Evolutionary conservation across 257 asterid genomes (phyloP), one percentile per base, ranked within the genome.

Genomic region (Solanum peruvianum): DNA sequence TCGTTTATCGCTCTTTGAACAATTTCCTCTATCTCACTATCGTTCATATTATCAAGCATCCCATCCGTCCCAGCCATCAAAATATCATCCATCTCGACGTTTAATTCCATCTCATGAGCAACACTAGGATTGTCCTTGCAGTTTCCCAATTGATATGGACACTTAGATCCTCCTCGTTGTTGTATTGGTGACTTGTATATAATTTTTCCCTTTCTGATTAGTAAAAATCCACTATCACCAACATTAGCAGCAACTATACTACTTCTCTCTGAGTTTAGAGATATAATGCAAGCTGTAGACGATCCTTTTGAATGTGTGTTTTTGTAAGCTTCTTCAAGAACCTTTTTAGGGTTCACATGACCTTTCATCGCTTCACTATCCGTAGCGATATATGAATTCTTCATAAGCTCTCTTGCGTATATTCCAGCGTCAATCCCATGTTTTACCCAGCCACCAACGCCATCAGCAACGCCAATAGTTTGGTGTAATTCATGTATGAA

Each of bases 71-170:
- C 89, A 23, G 25, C 82, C 11, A 90, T 67, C 4, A 90, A 60
- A 39, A 88, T 52, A 49, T 90, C 92, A 25, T 86, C 86, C 9
- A 39, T 31, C 39, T 72, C 78, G 7, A 90, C 91, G 5, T 3
- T 10, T 35, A 87, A 3, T 45, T 47, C 67, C 37, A 86, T 58
- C 83, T 81, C 88, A 37, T 86, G 83, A 11, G 91, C 90, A 25
- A 82, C 62, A 8, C 41, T 31, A 37, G 90, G 89, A 2, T 73
- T 12, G 18, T 87, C 90, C 9, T 9, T 31, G n/a, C 31, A 18
- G 2, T 44, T 80, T 42, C 90, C 92, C 88, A 90, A 49, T 82
- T 90, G 92, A 66, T 86, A 90, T 1, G 92, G 90, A 35, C 45
- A 71, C 9, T 75, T 82, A 83, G 86, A 88, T 10, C 33, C 6